Conservation (phyloP, 2,329 filamentous ascomycete genomes). For the Fonsecaea multimorphosa region DNA sequence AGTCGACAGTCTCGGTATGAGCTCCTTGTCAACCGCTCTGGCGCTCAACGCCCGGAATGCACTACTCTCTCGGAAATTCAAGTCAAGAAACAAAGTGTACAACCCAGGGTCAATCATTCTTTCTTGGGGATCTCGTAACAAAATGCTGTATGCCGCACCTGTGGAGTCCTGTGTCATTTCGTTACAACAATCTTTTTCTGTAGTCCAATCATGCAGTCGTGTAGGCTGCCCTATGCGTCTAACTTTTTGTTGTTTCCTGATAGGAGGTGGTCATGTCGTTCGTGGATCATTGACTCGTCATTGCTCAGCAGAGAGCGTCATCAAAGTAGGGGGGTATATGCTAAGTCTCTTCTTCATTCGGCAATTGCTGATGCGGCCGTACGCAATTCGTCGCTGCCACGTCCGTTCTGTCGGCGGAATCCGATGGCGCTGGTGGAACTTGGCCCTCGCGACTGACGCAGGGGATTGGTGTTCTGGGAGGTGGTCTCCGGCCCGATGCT, state of each 20-base stretch:
- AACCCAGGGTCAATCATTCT: constrained; percentile 35
- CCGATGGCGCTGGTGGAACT: constrained; percentile 64
- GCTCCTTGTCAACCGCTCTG: constrained; percentile 17
- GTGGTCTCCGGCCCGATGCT: constrained; percentile 64
- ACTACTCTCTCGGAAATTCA: constrained; percentile 20
- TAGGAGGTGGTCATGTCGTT: constrained; percentile 38
- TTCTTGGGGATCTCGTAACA: constrained; percentile 31
- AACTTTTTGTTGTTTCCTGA: constrained; percentile 39
- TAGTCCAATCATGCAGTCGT: constrained; percentile 40
- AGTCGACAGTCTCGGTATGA: constrained; percentile 7
- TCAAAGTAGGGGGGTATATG: constrained; percentile 39
- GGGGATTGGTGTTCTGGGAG: constrained; percentile 60
- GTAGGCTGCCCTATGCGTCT: constrained; percentile 41
- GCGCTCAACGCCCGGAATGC: constrained; percentile 26
- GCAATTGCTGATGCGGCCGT: constrained; percentile 67
- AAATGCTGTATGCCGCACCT: constrained; percentile 37
- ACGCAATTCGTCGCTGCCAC: constrained; percentile 69
- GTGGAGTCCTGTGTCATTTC: constrained; percentile 35
- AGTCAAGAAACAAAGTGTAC: constrained; percentile 32
- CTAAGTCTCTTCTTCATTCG: constrained; percentile 58
- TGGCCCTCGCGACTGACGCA: constrained; percentile 67
- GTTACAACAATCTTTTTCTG: constrained; percentile 39
- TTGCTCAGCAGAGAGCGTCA: constrained; percentile 37
- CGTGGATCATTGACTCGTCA: constrained; percentile 41
- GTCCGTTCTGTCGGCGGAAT: constrained; percentile 67